Evolutionary conservation across 257 asterid species (phyloP).

Genomic region (Knoxia roxburghii): DNA sequence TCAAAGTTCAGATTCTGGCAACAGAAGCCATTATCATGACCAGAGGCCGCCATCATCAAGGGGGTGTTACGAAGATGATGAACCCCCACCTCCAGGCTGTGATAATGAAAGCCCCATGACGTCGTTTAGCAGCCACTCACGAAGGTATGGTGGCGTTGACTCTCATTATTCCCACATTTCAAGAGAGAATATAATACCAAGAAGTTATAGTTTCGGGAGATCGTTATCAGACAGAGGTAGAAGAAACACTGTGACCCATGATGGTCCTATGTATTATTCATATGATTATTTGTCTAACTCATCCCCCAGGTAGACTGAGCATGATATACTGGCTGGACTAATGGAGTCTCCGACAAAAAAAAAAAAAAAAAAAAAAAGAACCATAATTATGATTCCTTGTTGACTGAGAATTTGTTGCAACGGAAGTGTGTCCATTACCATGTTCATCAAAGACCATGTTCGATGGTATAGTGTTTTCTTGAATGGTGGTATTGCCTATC

Average conservation of each 20-base stretch:
- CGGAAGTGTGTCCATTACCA: too few relatives aligned
- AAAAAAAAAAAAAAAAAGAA: too few relatives aligned
- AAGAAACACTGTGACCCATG: conserved; percentile 40
- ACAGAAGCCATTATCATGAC: conserved; percentile 35
- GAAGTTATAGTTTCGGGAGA: conserved; percentile 56
- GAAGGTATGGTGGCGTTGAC: conserved; percentile 41
- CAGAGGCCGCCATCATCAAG: conserved; percentile 13
- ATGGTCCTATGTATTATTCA: conserved; percentile 28
- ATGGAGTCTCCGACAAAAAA: not conserved
- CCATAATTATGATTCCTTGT: too few relatives aligned
- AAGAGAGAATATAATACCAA: conserved; percentile 30
- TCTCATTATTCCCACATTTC: conserved; percentile 38
- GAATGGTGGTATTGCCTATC: too few relatives aligned
- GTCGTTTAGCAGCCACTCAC: conserved; percentile 36
- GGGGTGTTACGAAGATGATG: conserved; percentile 51
- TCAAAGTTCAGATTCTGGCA: conserved; percentile 33
- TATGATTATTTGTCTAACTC: conserved; percentile 34
- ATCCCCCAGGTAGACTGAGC: conserved; percentile 39
- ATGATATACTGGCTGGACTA: not conserved
- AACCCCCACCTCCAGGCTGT: conserved; percentile 87
- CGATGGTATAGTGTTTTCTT: too few relatives aligned
- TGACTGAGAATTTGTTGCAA: too few relatives aligned
- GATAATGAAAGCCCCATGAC: conserved; percentile 59
- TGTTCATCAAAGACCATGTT: too few relatives aligned
- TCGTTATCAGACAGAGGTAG: conserved; percentile 58